These are phyloP conservation scores for Fusarium aywerte DNA, from an alignment of 2,329 filamentous ascomycete species.

Conservation along the genomic window DNA sequence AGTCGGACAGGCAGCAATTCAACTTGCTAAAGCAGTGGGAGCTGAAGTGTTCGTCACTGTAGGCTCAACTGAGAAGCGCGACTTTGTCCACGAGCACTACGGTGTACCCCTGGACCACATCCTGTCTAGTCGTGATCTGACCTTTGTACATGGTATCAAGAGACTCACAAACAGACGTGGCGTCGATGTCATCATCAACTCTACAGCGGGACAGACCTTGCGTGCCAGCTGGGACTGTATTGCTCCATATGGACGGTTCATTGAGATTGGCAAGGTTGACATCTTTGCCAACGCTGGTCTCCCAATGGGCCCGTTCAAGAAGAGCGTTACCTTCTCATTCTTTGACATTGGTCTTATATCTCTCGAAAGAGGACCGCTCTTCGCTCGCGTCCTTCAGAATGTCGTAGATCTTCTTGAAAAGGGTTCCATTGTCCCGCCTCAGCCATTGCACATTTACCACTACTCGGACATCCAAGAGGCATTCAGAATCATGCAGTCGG, in stretches of 20 bases:
- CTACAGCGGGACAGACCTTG: conserved; percentile 46
- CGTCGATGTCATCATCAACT: conserved; percentile 51
- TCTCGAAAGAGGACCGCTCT: neutral
- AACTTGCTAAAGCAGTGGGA: conserved; percentile 41
- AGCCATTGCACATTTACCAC: neutral
- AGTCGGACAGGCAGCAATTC: conserved; percentile 49
- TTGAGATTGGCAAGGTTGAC: conserved; percentile 52
- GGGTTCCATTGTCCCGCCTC: neutral
- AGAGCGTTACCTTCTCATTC: conserved; percentile 26
- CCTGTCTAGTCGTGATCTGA: conserved; percentile 32
- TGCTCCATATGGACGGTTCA: conserved; percentile 48
- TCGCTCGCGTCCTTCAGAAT: neutral
- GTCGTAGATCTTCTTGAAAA: neutral
- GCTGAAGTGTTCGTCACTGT: conserved; percentile 51
- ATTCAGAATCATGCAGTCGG: conserved; percentile 4
- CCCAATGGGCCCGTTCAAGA: conserved; percentile 51
- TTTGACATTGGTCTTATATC: conserved; percentile 23
- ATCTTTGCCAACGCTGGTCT: conserved; percentile 34
- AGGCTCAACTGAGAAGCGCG: conserved; percentile 47
- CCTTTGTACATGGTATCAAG: neutral
- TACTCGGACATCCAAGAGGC: conserved; percentile 8
- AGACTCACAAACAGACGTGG: conserved; percentile 42
- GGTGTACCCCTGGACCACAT: conserved; percentile 48
- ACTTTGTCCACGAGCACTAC: conserved; percentile 43
- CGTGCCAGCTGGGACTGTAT: conserved; percentile 49